Percentiles rank a stretch among this genome's conserved stretches.
Evolutionary conservation across 441 rosid species (phyloP).

Genomic region (Viola pubescens): DNA sequence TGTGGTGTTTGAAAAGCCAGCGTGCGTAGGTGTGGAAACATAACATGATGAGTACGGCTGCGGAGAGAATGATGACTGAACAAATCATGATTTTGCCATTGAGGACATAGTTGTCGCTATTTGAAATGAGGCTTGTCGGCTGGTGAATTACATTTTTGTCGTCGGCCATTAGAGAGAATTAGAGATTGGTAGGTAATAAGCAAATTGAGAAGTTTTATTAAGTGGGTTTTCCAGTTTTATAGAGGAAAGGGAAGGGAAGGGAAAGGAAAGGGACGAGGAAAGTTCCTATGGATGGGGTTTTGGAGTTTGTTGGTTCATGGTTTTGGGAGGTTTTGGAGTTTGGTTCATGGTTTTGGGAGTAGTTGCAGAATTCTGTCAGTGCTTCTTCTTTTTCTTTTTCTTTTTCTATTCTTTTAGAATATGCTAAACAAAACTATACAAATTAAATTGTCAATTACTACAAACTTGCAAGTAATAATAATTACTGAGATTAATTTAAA

Average conservation of each 20-base stretch:
- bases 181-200: background rate
- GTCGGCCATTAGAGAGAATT: background rate
- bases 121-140: conserved; percentile 1
- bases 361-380: background rate
- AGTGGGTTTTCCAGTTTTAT: background rate
- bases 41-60: conserved; percentile 43
- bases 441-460: too few relatives aligned
- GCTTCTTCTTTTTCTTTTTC: background rate
- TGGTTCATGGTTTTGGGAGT: background rate
- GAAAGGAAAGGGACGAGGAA: conserved; percentile 8
- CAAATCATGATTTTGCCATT: conserved; percentile 63
- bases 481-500: too few relatives aligned
- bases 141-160: background rate
- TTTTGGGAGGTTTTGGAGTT: background rate
- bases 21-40: conserved; percentile 54
- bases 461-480: too few relatives aligned
- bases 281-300: conserved; percentile 7
- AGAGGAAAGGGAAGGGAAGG: background rate
- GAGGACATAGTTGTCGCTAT: background rate
- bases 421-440: too few relatives aligned
- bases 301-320: background rate
- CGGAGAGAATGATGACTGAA: conserved; percentile 47
- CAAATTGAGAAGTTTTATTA: background rate
- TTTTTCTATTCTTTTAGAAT: background rate
- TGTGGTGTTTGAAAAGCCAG: conserved; percentile 43